Conservation (phyloP, 1,284 basidiomycete genomes). For the Irpex sp. region DNA sequence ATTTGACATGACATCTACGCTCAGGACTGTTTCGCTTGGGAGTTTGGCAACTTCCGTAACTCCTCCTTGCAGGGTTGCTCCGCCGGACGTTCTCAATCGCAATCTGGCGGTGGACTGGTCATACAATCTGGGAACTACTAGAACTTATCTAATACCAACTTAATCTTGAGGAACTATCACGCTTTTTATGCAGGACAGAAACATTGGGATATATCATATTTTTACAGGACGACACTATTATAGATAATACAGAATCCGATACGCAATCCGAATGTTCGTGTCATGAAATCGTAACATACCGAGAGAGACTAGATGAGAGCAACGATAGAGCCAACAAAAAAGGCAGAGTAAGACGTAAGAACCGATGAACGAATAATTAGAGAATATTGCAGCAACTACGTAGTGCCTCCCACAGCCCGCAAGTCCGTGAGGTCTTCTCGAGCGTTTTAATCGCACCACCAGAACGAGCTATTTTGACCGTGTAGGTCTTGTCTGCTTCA, state of each 20-base stretch:
- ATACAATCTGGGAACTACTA: not conserved
- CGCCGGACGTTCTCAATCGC: not conserved
- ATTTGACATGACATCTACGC: not conserved
- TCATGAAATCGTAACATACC: not conserved
- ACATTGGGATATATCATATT: not conserved
- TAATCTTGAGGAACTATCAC: not conserved
- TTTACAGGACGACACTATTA: not conserved
- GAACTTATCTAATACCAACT: not conserved
- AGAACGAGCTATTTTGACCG: slow-evolving; percentile 60
- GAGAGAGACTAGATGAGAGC: not conserved
- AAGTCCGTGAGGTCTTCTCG: slow-evolving; percentile 12
- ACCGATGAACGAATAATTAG: not conserved
- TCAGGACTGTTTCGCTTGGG: slow-evolving; percentile 74
- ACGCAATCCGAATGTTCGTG: not conserved
- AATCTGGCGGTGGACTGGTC: not conserved
- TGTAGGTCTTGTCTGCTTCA: slow-evolving; percentile 48
- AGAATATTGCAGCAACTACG: not conserved
- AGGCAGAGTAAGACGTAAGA: not conserved
- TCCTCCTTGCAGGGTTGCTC: not conserved
- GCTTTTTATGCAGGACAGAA: not conserved
- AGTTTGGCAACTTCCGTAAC: slow-evolving; percentile 52
- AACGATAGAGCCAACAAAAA: not conserved
- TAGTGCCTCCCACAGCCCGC: slow-evolving; percentile 3
- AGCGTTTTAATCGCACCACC: slow-evolving; percentile 55
- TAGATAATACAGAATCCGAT: not conserved